Evolutionary conservation across 129 eudicot genomes (phyloP).

Genomic region (Escallonia herrerae): DNA sequence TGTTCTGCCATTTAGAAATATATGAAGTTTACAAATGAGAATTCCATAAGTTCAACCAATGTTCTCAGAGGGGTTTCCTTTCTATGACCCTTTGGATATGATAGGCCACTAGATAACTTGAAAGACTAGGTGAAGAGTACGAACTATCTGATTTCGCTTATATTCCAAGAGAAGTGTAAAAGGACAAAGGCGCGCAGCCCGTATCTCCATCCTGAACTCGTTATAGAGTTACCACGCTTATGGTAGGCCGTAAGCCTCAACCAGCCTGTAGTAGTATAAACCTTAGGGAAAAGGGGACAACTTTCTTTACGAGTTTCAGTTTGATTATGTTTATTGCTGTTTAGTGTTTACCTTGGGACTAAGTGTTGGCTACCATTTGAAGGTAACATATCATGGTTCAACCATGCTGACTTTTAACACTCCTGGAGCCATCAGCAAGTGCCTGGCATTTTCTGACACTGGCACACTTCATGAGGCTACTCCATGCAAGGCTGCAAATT

Average conservation of each 20-base stretch:
- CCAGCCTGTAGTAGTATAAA: background rate
- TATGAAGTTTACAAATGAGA: no score
- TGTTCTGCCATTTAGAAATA: no score
- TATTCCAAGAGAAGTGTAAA: background rate
- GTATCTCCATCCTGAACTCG: no score
- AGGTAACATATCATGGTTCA: constrained; percentile 56
- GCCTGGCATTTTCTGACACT: constrained; percentile 30
- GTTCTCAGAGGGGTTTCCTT: no score
- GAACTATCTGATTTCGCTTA: background rate
- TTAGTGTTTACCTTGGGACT: constrained; percentile 3
- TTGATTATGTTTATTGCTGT: background rate
- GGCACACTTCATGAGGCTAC: constrained; percentile 35
- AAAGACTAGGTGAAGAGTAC: background rate
- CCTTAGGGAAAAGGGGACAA: background rate
- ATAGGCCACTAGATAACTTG: background rate
- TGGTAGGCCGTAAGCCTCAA: no score
- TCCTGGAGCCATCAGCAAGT: constrained; percentile 39
- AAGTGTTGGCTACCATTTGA: constrained; percentile 16
- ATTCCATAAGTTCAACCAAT: no score
- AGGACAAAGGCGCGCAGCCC: no score
- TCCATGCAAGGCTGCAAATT: constrained; percentile 31
- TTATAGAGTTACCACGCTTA: no score
- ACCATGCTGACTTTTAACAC: constrained; percentile 46
- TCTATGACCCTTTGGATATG: no score
- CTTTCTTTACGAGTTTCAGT: background rate